A percentile compares a stretch with the other conserved stretches of the same genome.
These are phyloP conservation scores for Magnolia changhungtana DNA, from an alignment of 164 flowering plant genomes.

Conservation along the genomic window DNA sequence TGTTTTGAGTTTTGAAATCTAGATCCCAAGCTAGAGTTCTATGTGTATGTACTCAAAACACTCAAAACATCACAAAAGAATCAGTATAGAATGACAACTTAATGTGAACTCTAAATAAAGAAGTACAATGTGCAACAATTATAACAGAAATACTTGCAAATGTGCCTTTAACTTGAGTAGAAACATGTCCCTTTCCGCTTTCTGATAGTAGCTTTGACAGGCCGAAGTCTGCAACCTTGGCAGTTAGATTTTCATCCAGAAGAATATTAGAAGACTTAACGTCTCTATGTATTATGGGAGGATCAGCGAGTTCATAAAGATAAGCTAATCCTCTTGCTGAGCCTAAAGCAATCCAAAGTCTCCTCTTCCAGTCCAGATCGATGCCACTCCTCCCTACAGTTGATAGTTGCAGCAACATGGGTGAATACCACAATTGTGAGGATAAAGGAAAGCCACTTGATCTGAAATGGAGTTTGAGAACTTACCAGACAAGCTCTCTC, in stretches of 20 bases:
- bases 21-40: too few relatives aligned
- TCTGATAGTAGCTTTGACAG: constrained; percentile 33
- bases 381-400: constrained; percentile 35
- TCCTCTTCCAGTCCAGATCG: constrained; percentile 34
- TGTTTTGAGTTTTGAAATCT: too few relatives aligned
- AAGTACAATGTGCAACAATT: neutral
- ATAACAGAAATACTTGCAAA: constrained; percentile 20
- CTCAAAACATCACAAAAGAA: too few relatives aligned
- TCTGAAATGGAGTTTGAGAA: neutral
- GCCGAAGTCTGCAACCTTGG: constrained; percentile 46
- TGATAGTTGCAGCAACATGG: constrained; percentile 1
- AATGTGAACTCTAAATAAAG: neutral
- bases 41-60: too few relatives aligned
- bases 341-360: constrained; percentile 36
- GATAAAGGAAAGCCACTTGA: neutral
- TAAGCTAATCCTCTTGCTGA: constrained; percentile 43
- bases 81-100: neutral
- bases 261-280: constrained; percentile 40
- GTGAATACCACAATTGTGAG: neutral
- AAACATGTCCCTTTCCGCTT: constrained; percentile 23
- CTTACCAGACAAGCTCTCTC: constrained; percentile 59
- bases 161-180: constrained; percentile 48
- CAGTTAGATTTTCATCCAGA: constrained; percentile 34
- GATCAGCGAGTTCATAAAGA: constrained; percentile 40
- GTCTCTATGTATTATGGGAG: constrained; percentile 46